Conservation (phyloP, 2,329 filamentous ascomycete species). For the Cordyceps sp. region DNA sequence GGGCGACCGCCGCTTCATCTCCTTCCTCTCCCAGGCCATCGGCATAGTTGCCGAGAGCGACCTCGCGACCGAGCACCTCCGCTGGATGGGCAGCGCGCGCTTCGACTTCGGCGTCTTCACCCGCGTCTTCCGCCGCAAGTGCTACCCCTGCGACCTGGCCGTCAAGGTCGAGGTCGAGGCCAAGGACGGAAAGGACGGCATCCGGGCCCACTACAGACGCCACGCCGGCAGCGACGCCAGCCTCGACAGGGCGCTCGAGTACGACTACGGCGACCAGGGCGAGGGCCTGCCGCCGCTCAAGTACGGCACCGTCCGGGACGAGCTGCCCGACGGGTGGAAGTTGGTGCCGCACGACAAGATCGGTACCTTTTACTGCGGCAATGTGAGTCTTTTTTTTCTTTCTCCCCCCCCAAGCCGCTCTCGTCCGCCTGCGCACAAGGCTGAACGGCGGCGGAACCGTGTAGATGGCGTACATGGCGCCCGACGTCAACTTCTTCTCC, state of each 20-base stretch:
- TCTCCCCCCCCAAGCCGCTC: too few species aligned
- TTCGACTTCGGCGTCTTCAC: slow-evolving; percentile 78
- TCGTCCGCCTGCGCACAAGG: background rate
- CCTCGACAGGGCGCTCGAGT: slow-evolving; percentile 5
- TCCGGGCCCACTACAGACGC: slow-evolving; percentile 55
- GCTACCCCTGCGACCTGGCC: slow-evolving; percentile 81
- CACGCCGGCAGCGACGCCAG: slow-evolving; percentile 17
- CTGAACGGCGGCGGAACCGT: too few species aligned
- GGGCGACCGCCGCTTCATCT: slow-evolving; percentile 54
- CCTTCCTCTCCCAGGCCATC: slow-evolving; percentile 79
- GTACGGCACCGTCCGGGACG: slow-evolving; percentile 67
- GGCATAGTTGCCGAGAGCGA: slow-evolving; percentile 86
- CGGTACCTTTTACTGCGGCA: slow-evolving; percentile 87
- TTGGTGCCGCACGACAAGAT: slow-evolving; percentile 57
- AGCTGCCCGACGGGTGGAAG: slow-evolving; percentile 64
- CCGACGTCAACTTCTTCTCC: slow-evolving; percentile 76
- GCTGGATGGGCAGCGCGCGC: slow-evolving; percentile 79
- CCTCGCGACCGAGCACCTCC: slow-evolving; percentile 73
- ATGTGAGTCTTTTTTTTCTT: slow-evolving; percentile 38
- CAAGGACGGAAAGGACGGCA: slow-evolving; percentile 49
- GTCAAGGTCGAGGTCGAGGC: slow-evolving; percentile 58
- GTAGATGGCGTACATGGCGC: slow-evolving; percentile 83
- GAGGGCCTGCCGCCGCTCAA: slow-evolving; percentile 52
- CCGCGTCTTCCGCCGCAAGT: slow-evolving; percentile 55
- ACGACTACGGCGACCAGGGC: slow-evolving; percentile 7